Base-by-base conservation (phyloP, 202 grass and related monocot genomes). In the Carex sylvatica region DNA sequence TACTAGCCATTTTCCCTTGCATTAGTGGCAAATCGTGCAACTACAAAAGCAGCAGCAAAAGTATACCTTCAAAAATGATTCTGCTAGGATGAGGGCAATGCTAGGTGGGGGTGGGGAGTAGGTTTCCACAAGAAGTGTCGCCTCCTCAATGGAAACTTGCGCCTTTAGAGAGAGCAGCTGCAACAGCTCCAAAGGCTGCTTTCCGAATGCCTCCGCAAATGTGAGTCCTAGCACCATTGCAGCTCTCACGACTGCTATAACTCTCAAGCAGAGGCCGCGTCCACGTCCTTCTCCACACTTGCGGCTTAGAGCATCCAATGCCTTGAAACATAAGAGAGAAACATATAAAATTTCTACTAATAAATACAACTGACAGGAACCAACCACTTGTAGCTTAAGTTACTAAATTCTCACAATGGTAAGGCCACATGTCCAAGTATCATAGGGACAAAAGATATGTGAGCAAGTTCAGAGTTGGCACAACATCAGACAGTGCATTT, bases 91-190 rank as follows among this genome's bases (percentile, higher is more conserved):
- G 82, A 88, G 88, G 74, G 95, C 92, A 80, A 95, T 87, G 71
- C 86, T 98, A 82, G 92, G 86, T 36, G 91, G 84, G 82, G 91
- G 89, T 83, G 95, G 89, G 76, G 80, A 81, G 55, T 95, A 89
- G 65, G 90, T 98, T 79, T 93, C 86, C 70, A 98, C 86, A 8
- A 98, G 83, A 86, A 95, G 85, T 81, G 92, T 91, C 64, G 95
- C 92, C 88, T 98, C 95, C 42, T 98, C 87, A 81, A 95, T 90
- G 85, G 92, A 95, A 73, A 93, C 92, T 78, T 93, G 92, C 12
- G 95, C 92, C 84, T 98, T 98, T 28, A 98, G 89, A 85, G 91
- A 93, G 71, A 95, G 92, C 80, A 98, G 85, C 80, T 98, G 95
- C 78, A 98, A 80, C 84, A 98, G 86, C 84, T 98, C 92, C 60